Conservation (phyloP, 2,329 filamentous ascomycete species). For the Colletotrichum melonis region DNA sequence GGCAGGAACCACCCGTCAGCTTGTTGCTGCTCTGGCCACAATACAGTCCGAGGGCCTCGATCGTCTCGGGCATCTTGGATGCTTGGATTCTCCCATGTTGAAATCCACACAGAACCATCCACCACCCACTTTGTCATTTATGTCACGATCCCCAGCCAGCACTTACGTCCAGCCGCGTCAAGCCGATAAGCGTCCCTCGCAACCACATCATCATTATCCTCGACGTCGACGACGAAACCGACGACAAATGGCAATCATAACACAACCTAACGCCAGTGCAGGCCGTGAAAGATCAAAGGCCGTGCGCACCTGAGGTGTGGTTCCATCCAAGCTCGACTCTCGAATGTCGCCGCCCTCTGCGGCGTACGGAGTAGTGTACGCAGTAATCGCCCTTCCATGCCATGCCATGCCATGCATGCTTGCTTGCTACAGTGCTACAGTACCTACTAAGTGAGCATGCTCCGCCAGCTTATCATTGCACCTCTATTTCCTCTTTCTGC, state of each 20-base stretch:
- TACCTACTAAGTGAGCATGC: background rate
- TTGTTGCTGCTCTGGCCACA: background rate
- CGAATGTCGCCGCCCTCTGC: background rate
- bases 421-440: background rate
- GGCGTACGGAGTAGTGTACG: no score
- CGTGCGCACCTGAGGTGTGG: slow-evolving; percentile 16
- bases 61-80: slow-evolving; percentile 22
- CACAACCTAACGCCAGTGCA: background rate
- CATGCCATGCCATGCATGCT: background rate
- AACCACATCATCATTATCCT: background rate
- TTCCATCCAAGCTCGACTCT: slow-evolving; percentile 2
- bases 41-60: slow-evolving; percentile 11
- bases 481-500: slow-evolving; percentile 12
- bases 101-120: background rate
- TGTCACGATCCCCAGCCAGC: background rate
- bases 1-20: background rate
- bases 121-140: background rate
- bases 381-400: background rate
- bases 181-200: background rate
- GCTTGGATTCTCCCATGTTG: background rate
- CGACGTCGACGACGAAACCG: no score
- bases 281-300: slow-evolving; percentile 11
- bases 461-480: slow-evolving; percentile 22
- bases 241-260: background rate
- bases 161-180: background rate